Conservation (phyloP, 495 filamentous ascomycete genomes). For the Talaromyces adpressus region DNA sequence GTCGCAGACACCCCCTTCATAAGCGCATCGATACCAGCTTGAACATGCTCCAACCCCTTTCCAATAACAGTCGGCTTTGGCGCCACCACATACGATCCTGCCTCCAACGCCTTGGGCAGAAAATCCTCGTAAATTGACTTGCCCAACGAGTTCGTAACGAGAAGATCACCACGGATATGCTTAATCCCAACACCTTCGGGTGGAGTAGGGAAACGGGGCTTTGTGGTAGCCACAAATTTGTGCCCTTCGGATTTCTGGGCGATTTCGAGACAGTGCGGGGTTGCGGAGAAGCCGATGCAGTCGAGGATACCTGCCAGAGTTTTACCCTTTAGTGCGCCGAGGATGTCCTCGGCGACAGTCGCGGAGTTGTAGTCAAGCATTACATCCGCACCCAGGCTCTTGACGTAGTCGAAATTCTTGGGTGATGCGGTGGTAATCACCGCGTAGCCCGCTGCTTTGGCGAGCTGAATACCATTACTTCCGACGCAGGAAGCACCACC, state of each 20-base stretch:
- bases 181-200: background rate
- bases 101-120: background rate
- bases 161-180: background rate
- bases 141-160: background rate
- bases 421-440: slow-evolving; percentile 40
- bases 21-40: background rate
- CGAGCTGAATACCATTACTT: slow-evolving; percentile 31
- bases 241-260: background rate
- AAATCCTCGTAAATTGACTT: slow-evolving; percentile 7
- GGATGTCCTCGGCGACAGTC: slow-evolving; percentile 22
- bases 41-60: background rate
- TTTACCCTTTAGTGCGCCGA: background rate
- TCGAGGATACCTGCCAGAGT: background rate
- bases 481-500: slow-evolving; percentile 41
- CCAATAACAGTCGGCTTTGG: background rate
- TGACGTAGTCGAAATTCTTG: slow-evolving; percentile 35
- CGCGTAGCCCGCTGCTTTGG: slow-evolving; percentile 29
- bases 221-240: slow-evolving; percentile 6
- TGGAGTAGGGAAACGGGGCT: slow-evolving; percentile 3
- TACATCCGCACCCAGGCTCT: slow-evolving; percentile 33
- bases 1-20: background rate
- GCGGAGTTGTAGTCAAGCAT: slow-evolving; percentile 37
- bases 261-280: background rate
- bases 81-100: background rate
- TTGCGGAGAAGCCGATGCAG: background rate